These are phyloP conservation scores for Fraxinus cuspidata DNA, from an alignment of 257 asterid genomes.

Conservation along the genomic window DNA sequence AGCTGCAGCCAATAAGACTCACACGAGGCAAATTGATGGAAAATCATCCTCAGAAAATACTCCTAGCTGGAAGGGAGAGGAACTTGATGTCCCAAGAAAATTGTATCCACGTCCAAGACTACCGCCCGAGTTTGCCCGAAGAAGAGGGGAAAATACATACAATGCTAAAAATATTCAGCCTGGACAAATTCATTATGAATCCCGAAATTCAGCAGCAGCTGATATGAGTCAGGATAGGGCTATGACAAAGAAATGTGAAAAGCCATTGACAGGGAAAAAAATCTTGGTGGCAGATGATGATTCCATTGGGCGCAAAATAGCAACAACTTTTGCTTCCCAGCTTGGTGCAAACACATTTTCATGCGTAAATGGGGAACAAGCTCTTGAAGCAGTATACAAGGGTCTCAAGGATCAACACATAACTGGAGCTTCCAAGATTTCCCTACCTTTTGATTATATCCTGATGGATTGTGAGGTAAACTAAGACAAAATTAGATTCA, in stretches of 20 bases:
- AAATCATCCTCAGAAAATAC: not conserved
- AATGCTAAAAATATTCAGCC: not conserved
- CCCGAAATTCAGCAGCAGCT: not conserved
- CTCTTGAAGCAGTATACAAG: conserved; percentile 41
- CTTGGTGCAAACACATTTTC: conserved; percentile 49
- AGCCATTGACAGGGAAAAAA: conserved; percentile 54
- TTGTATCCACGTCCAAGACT: not conserved
- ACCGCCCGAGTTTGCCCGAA: not conserved
- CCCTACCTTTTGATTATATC: conserved; percentile 55
- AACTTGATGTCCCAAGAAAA: not conserved
- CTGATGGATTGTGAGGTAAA: conserved; percentile 88
- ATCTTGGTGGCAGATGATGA: conserved; percentile 69
- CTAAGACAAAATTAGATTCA: too few species aligned
- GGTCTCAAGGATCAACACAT: conserved; percentile 20
- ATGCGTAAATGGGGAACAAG: conserved; percentile 62
- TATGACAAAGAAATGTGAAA: not conserved
- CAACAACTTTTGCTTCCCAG: conserved; percentile 32
- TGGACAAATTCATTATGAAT: not conserved
- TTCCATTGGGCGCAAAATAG: conserved; percentile 36
- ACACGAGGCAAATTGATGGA: conserved; percentile 14
- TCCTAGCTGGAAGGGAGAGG: conserved; percentile 4
- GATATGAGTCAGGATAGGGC: not conserved
- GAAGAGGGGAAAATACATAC: not conserved
- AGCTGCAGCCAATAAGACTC: not conserved
- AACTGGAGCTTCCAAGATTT: conserved; percentile 1